Evolutionary conservation across 23 red algal species (phyloP), one percentile per base, ranked within the genome.

Genomic region (Gracilaria vermiculophylla): DNA sequence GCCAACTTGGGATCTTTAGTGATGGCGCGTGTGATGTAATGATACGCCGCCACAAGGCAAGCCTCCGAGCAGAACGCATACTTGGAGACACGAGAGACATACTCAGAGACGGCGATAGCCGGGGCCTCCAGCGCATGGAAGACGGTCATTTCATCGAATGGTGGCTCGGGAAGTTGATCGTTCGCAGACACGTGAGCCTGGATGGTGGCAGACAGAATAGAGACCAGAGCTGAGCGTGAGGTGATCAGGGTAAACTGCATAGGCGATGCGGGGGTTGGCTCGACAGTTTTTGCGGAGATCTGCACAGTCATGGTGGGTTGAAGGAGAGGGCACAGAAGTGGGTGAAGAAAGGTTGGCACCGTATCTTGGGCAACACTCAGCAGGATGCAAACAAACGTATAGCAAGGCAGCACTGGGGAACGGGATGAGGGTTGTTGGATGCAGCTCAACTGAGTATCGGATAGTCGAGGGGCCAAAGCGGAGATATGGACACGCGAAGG

Each of bases 1-100:
- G 87, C 88, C 13, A 94, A 31, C 42, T 90, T 86, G 7, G 87
- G 62, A 21, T 88, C 69, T 33, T 51, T 76, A 2, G 19, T 16
- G 50, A 88, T 49, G 53, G 69, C 84, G 29, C 28, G 43, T 23
- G 64, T 85, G 28, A 98, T 61, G 84, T 98, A 98, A 58, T 94
- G 57, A 24, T 85, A 72, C 32, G 96, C 85, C 15, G 86, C 83
- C 19, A 98, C 65, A 34, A 93, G 94, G 47, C 92, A 95, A 31
- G 97, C 78, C 39, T 95, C 79, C 5, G 90, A 94, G 65, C 96
- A 98, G 53, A 94, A 92, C 40, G 92, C 92, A 51, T 94, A 98
- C 85, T 88, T 94, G 39, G 85, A 81, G 3, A 98, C 83, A n/a
- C 96, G 85, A 17, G 86, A 49, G 23, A 98, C 61, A 62, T 98